Conservation (phyloP, 768 basidiomycete genomes). For the Saitozyma podzolica region DNA sequence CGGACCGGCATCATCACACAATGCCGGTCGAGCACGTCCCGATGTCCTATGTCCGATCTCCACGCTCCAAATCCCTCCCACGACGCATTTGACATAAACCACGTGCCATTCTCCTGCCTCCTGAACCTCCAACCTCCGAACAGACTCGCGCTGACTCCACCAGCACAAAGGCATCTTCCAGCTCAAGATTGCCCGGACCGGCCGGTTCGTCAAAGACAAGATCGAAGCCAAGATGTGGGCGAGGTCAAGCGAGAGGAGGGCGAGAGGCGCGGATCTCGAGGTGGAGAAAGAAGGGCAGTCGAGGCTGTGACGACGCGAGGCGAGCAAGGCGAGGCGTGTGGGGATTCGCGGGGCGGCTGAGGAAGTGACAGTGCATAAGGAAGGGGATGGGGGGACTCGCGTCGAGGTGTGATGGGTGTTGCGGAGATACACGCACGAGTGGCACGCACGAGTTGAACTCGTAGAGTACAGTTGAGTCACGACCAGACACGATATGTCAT, state of each 20-base stretch:
- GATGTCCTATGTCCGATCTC: too few species aligned
- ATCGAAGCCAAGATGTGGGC: slow-evolving; percentile 54
- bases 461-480: too few species aligned
- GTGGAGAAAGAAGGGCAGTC: slow-evolving; percentile 49
- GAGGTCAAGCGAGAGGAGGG: slow-evolving; percentile 16
- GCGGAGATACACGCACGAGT: slow-evolving; percentile 1
- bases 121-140: not conserved
- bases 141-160: slow-evolving; percentile 1
- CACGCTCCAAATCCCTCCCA: not conserved
- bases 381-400: too few species aligned
- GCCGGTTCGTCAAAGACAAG: slow-evolving; percentile 62
- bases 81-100: not conserved
- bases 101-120: too few species aligned
- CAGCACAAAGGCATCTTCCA: slow-evolving; percentile 69
- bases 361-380: too few species aligned
- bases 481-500: not conserved
- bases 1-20: too few species aligned
- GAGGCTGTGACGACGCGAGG: slow-evolving; percentile 19
- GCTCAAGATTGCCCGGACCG: slow-evolving; percentile 61
- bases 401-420: not conserved
- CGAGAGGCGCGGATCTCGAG: slow-evolving; percentile 36
- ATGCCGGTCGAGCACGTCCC: too few species aligned
- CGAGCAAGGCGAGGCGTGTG: not conserved
- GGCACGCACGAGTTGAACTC: too few species aligned
- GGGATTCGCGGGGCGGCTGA: too few species aligned